Evolutionary conservation across 2,329 filamentous ascomycete genomes (phyloP).

Genomic region (Monosporascus sp.): DNA sequence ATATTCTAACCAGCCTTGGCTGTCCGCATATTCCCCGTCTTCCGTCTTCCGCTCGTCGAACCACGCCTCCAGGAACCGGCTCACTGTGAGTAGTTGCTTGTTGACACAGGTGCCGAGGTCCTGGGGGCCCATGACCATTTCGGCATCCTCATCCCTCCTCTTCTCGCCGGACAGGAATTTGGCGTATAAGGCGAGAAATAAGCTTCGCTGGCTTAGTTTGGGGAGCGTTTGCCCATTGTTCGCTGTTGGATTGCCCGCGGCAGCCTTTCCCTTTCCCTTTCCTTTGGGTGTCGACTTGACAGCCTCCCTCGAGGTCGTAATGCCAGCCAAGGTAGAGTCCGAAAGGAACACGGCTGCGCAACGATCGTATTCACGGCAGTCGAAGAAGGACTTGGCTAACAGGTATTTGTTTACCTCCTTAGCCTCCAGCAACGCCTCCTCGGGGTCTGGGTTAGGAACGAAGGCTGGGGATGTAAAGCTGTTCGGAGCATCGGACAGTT

Average conservation of each 20-base stretch:
- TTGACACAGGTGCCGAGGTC: conserved; percentile 82
- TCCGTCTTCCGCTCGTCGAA: conserved; percentile 61
- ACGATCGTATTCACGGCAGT: conserved; percentile 90
- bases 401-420: conserved; percentile 79
- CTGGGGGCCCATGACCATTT: conserved; percentile 93
- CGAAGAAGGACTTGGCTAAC: conserved; percentile 88
- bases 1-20: conserved; percentile 92
- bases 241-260: conserved; percentile 19
- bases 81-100: conserved; percentile 73
- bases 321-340: conserved; percentile 66
- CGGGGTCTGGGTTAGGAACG: conserved; percentile 57
- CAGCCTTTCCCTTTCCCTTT: conserved; percentile 60
- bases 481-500: conserved; percentile 28
- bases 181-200: conserved; percentile 89
- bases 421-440: conserved; percentile 70
- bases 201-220: conserved; percentile 76
- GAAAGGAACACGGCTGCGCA: conserved; percentile 86
- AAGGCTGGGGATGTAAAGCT: conserved; percentile 42
- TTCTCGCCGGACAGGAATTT: conserved; percentile 94
- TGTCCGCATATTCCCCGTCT: conserved; percentile 53
- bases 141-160: conserved; percentile 89
- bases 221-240: conserved; percentile 34
- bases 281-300: conserved; percentile 32
- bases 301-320: conserved; percentile 46
- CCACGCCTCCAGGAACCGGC: conserved; percentile 73